Base-by-base conservation (phyloP, 228 moss, liverwort and hornwort species). In the Sphagnum magellanicum region DNA sequence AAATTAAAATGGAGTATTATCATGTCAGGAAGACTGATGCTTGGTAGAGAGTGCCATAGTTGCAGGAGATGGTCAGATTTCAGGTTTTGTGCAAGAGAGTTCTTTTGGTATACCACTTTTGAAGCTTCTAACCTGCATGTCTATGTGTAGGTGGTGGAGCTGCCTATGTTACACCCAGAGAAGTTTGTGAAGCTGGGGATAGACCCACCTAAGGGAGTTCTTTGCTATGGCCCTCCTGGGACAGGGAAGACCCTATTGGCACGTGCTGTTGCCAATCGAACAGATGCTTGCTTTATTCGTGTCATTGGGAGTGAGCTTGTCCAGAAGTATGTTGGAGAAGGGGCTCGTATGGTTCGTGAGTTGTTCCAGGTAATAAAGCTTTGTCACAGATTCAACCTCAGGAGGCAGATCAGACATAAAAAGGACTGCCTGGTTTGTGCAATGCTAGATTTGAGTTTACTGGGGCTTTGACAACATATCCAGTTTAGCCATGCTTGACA, bases 91-190 rank as follows among this genome's bases (percentile, higher is more conserved):
- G 32, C 32, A 32, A 32, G 32, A 32, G 3, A 32, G 32, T 32
- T 32, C 32, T 32, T 32, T 32, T 32, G 32, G 32, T 2, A 32
- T 32, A 32, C 32, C 32, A 32, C 32, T 32, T 32, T 32, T 32
- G 32, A 32, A 32, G 32, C 32, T 32, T 32, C 3, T 32, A 2
- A 32, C 32, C 32, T 32, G 32, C 32, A 32, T 32, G 32, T 32
- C 32, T 32, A 32, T 32, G 32, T 50, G 60, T 73, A 95, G 92
- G 95, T 95, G 64, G 95, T 95, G 74, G 95, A 95, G 75, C 77
- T 95, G 69, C 95, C 95, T n/a, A 93, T 93, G 93, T 75, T 93
- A 70, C 97, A 98, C 74, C 97, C 97, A 46, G 97, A 98, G 76
- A 98, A 98, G 78, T 98, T 98, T 71, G 97, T 93, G 52, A 91